Base-by-base conservation (phyloP, 805 yeast species). In the Saitoella complicata region DNA sequence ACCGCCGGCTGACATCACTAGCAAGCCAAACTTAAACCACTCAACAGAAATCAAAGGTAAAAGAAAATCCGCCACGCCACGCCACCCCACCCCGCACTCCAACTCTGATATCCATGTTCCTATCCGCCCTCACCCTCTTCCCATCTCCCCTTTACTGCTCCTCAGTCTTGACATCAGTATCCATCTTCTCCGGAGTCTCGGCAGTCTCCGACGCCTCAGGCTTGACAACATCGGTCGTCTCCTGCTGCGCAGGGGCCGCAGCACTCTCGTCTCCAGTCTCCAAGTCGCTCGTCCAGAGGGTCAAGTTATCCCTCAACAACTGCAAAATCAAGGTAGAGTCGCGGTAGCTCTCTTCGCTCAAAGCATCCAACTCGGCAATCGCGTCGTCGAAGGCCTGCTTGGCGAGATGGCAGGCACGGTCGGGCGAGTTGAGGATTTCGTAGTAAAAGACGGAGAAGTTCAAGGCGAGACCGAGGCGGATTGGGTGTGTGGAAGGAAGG, bases 321-420 rank as follows among this genome's bases (percentile, higher is more conserved):
- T 91, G 97, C 98, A 91, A 91, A 64, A 91, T 91, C 66, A 91
- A 78, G 56, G 97, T 91, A 52, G 96, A 86, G 68, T 88, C 98
- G 69, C 88, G 91, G 78, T 91, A 88, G 55, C 95, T 82, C 71
- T 88, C 98, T 71, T 88, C 98, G 40, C 94, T 83, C 63, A 88
- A 74, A 55, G 96, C 84, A 70, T 88, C 98, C 65, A 88, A 77
- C 71, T 91, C 97, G 53, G 98, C 95, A 64, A 88, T 93, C 53
- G 98, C 98, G 63, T 88, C 97, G 67, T 88, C 98, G 58, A 91
- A 88, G 37, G 98, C 97, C 71, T 88, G 95, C 69, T 88, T 91
- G 60, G 98, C 98, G 66, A 88, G 77, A 66, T 87, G 94, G 68
- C 98, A 88, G 57, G 98, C 98, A 68, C 94, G 84, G 66, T 88